Evolutionary conservation across 108 stramenopile species (phyloP).

Genomic region (Nitzschia inconspicua): DNA sequence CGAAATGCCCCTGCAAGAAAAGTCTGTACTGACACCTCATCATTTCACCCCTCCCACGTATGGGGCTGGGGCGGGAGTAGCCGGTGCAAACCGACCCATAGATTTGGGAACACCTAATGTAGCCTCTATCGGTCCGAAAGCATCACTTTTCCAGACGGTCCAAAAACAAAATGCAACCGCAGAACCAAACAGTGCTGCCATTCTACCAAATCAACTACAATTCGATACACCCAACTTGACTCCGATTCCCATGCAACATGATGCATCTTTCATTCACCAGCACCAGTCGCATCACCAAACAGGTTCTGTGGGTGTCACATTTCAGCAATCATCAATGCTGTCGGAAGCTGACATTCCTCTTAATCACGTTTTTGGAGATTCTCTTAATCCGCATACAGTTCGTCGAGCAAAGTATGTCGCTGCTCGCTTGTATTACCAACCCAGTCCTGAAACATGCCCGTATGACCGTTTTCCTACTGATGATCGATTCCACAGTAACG

Average conservation of each 20-base stretch:
- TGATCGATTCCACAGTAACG: neutral
- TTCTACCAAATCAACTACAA: slow-evolving; percentile 26
- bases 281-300: neutral
- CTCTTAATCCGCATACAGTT: slow-evolving; percentile 29
- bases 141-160: slow-evolving; percentile 41
- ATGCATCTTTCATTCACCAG: slow-evolving; percentile 19
- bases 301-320: too few relatives aligned
- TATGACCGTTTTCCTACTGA: neutral
- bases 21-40: slow-evolving; percentile 25
- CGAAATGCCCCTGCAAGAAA: slow-evolving; percentile 23
- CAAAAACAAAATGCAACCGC: slow-evolving; percentile 15
- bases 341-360: neutral
- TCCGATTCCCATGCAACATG: slow-evolving; percentile 45
- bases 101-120: slow-evolving; percentile 31
- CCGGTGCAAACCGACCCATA: slow-evolving; percentile 17
- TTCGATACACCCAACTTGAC: slow-evolving; percentile 66
- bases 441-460: slow-evolving; percentile 48
- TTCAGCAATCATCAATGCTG: too few relatives aligned
- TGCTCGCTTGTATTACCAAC: slow-evolving; percentile 45
- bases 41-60: slow-evolving; percentile 19
- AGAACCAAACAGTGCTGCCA: slow-evolving; percentile 4
- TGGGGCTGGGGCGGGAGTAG: neutral
- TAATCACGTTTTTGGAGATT: slow-evolving; percentile 14
- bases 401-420: slow-evolving; percentile 51
- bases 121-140: slow-evolving; percentile 25